These are phyloP conservation scores for Hygrophorus russula DNA, from an alignment of 768 basidiomycete genomes.

Conservation along the genomic window DNA sequence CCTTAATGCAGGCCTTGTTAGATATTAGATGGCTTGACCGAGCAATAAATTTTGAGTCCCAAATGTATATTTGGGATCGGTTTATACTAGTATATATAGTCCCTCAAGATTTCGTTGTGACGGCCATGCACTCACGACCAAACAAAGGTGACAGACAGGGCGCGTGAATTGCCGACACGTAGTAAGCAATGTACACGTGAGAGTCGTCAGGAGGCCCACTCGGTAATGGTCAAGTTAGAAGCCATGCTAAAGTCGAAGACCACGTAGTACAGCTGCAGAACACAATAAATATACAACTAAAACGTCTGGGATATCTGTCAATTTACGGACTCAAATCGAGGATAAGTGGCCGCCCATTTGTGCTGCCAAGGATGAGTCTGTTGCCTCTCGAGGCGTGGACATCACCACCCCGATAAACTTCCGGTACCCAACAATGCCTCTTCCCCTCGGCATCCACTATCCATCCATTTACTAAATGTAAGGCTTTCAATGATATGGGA, in stretches of 20 bases:
- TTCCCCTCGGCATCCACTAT: neutral
- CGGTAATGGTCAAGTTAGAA: no score
- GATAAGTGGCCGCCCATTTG: neutral
- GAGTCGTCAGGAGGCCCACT: no score
- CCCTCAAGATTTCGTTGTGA: no score
- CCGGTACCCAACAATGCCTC: neutral
- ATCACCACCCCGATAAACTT: neutral
- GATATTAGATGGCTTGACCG: neutral
- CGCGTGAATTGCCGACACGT: conserved; percentile 80
- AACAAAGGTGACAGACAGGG: conserved; percentile 82
- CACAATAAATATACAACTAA: no score
- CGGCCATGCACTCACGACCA: no score
- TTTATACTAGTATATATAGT: no score
- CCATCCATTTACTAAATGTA: neutral
- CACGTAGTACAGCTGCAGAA: no score
- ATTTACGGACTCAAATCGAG: no score
- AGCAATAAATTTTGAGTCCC: no score
- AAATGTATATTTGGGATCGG: no score
- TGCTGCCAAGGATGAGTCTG: neutral
- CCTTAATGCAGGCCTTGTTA: conserved; percentile 54
- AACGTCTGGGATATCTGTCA: no score
- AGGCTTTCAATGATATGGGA: neutral
- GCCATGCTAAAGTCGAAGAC: no score
- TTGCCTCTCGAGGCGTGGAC: neutral
- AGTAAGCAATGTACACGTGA: conserved; percentile 81